These are phyloP conservation scores for Sphaerulina musiva DNA, from an alignment of 2,329 filamentous ascomycete genomes.

Conservation along the genomic window DNA sequence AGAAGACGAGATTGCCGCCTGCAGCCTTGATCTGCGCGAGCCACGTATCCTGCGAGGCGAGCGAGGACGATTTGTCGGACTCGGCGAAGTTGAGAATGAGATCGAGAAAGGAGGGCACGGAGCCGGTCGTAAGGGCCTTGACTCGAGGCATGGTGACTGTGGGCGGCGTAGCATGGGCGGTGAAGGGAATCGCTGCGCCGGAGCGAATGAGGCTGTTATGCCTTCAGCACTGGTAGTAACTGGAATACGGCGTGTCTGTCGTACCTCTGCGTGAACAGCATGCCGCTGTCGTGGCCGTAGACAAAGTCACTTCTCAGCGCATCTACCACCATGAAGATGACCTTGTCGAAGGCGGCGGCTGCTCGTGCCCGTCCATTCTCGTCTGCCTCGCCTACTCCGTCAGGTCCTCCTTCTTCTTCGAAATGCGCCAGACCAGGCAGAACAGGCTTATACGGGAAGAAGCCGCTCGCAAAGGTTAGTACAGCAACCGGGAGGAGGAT, in stretches of 20 bases:
- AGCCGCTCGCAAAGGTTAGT: slow-evolving; percentile 72
- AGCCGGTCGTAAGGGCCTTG: slow-evolving; percentile 95
- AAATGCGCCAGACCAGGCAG: slow-evolving; percentile 68
- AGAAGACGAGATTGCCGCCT: slow-evolving; percentile 78
- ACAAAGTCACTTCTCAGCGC: slow-evolving; percentile 94
- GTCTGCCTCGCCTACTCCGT: slow-evolving; percentile 4
- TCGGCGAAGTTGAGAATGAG: slow-evolving; percentile 96
- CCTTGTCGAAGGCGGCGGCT: slow-evolving; percentile 73
- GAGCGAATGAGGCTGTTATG: slow-evolving; percentile 65
- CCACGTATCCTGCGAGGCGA: slow-evolving; percentile 90
- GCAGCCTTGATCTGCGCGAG: slow-evolving; percentile 81
- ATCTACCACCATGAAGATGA: slow-evolving; percentile 98
- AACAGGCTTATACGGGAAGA: slow-evolving; percentile 97
- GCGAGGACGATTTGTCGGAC: slow-evolving; percentile 80
- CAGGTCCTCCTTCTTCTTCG: slow-evolving; percentile 18
- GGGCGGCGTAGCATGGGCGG: slow-evolving; percentile 88
- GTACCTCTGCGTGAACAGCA: slow-evolving; percentile 81
- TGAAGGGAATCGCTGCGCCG: slow-evolving; percentile 84
- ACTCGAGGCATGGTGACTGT: slow-evolving; percentile 98
- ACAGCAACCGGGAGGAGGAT: slow-evolving; percentile 65
- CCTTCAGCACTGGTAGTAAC: slow-evolving; percentile 2
- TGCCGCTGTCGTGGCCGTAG: slow-evolving; percentile 71
- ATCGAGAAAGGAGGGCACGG: slow-evolving; percentile 95
- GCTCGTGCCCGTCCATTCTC: slow-evolving; percentile 45
- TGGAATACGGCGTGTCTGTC: not conserved